Percentiles rank a stretch among this genome's conserved stretches.
Evolutionary conservation across 768 basidiomycete species (phyloP).

Genomic region (Suillus brevipes): DNA sequence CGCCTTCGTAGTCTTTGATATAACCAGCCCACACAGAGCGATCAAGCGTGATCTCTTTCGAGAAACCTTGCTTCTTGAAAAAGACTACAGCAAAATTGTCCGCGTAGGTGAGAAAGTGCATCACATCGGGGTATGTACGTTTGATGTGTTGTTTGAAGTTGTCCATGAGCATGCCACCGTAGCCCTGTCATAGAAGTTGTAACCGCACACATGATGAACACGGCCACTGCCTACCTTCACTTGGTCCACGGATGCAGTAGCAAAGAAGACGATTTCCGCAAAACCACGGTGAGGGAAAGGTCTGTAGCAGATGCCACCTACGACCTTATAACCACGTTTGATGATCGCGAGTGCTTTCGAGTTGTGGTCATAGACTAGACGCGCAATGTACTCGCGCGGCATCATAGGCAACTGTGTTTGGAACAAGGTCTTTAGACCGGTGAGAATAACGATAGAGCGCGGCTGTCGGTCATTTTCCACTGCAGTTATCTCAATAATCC

Average conservation of each 20-base stretch:
- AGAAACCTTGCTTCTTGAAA: conserved; percentile 99
- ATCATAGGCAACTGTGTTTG: conserved; percentile 98
- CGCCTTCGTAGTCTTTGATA: conserved; percentile 99
- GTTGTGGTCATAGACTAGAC: conserved; percentile 89
- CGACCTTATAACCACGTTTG: conserved; percentile 92
- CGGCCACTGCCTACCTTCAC: conserved; percentile 69
- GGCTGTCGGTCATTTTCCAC: conserved; percentile 82
- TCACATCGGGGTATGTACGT: conserved; percentile 79
- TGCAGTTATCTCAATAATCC: conserved; percentile 79
- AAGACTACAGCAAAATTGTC: conserved; percentile 99
- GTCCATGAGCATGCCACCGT: conserved; percentile 98
- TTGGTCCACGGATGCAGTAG: conserved; percentile 94
- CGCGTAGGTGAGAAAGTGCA: conserved; percentile 96
- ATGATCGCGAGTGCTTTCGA: conserved; percentile 94
- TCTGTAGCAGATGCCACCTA: conserved; percentile 95
- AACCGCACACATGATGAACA: conserved; percentile 3
- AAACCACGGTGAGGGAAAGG: conserved; percentile 95
- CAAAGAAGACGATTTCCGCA: conserved; percentile 98
- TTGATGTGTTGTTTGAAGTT: conserved; percentile 94
- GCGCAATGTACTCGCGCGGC: conserved; percentile 97
- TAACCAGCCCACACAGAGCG: conserved; percentile 96
- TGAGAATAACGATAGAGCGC: conserved; percentile 80
- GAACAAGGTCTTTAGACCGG: conserved; percentile 95
- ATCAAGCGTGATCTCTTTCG: conserved; percentile 93
- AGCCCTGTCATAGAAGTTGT: conserved; percentile 60